phyloP scores from a whole-genome alignment of 805 yeast species.

The Candida nonsorbophila region DNA sequence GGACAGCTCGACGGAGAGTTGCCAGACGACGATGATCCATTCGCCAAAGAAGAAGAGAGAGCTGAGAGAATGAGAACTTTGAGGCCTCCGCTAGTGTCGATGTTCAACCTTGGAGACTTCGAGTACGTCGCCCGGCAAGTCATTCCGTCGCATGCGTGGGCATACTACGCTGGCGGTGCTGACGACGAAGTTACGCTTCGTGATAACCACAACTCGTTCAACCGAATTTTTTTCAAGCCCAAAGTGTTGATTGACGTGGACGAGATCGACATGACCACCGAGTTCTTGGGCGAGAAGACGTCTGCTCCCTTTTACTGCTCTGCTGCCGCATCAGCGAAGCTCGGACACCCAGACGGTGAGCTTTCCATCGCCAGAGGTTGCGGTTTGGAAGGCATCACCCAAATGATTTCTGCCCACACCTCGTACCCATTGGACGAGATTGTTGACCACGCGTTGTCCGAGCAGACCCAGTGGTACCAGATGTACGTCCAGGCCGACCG shows the following conservation, averaged over 20 bases:
- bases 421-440: conserved; percentile 38
- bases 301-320: conserved; percentile 43
- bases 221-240: conserved; percentile 42
- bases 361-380: conserved; percentile 34
- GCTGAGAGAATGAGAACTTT: conserved; percentile 9
- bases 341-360: conserved; percentile 43
- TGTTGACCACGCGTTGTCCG: conserved; percentile 17
- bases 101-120: conserved; percentile 33
- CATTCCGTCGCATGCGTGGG: conserved; percentile 29
- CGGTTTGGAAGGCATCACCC: conserved; percentile 35
- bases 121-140: conserved; percentile 33
- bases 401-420: conserved; percentile 43
- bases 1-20: conserved; percentile 19
- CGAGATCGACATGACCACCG: conserved; percentile 20
- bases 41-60: conserved; percentile 13
- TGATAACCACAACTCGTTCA: conserved; percentile 39
- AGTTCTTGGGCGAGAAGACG: conserved; percentile 24
- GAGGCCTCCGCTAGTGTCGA: conserved; percentile 23
- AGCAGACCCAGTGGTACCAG: conserved; percentile 42
- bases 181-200: conserved; percentile 44
- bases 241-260: conserved; percentile 31
- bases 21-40: conserved; percentile 13
- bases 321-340: conserved; percentile 41
- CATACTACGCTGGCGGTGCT: conserved; percentile 40
- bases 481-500: conserved; percentile 40